Conservation (phyloP, 768 basidiomycete genomes). For the Calvatia gigantea region DNA sequence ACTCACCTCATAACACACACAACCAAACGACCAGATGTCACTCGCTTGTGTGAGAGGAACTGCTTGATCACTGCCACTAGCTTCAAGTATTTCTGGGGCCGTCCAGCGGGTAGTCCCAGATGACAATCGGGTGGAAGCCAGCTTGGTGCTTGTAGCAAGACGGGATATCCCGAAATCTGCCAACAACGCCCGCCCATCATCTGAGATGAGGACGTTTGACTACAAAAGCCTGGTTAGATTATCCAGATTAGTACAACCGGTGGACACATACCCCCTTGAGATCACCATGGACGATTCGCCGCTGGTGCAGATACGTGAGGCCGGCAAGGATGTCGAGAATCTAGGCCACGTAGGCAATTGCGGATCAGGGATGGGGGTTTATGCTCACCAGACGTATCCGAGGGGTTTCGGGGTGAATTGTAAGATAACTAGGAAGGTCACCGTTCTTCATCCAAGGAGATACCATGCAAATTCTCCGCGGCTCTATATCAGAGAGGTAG, state of each 20-base stretch:
- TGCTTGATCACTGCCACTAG: background rate
- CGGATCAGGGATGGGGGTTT: background rate
- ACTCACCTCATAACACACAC: conserved; percentile 4
- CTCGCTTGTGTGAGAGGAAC: too few relatives aligned
- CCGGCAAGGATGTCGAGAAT: background rate
- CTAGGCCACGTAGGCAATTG: background rate
- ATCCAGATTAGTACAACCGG: background rate
- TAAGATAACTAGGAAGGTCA: conserved; percentile 15
- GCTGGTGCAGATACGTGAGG: background rate
- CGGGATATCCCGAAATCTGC: conserved; percentile 3
- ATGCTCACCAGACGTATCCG: conserved; percentile 14
- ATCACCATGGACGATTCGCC: background rate
- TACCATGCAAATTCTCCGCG: conserved; percentile 12
- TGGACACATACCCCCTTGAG: background rate
- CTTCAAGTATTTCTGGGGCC: background rate
- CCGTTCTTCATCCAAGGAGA: conserved; percentile 22
- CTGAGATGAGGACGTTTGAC: background rate
- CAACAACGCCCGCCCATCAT: background rate
- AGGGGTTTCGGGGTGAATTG: conserved; percentile 9
- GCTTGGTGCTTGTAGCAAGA: background rate
- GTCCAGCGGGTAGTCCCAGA: background rate
- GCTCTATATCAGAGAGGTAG: conserved; percentile 14
- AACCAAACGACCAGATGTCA: conserved; percentile 1
- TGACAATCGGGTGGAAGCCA: background rate
- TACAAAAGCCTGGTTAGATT: background rate